These are phyloP conservation scores for Anisodus tanguticus DNA, from an alignment of 257 asterid species.

Conservation along the genomic window DNA sequence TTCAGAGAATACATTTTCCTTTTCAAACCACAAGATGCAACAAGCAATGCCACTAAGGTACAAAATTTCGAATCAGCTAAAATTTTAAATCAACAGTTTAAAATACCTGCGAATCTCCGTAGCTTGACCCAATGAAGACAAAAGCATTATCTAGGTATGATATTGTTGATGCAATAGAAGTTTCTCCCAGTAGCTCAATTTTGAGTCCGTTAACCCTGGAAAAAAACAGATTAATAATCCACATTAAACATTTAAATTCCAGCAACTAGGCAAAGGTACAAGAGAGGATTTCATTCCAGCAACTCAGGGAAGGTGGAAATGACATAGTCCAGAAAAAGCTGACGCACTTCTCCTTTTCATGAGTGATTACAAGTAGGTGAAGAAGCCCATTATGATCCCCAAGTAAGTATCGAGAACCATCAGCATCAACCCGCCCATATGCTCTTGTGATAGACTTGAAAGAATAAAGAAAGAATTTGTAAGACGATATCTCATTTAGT, in stretches of 20 bases:
- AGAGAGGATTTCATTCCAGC: constrained; percentile 14
- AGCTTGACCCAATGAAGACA: constrained; percentile 90
- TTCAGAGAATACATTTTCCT: not conserved
- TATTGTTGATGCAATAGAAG: constrained; percentile 86
- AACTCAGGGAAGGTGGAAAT: constrained; percentile 23
- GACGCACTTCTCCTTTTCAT: constrained; percentile 86
- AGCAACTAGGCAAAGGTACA: constrained; percentile 24
- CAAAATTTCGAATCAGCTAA: not conserved
- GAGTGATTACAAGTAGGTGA: constrained; percentile 84
- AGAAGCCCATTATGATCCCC: constrained; percentile 91
- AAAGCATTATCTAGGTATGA: constrained; percentile 90
- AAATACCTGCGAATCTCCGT: constrained; percentile 88
- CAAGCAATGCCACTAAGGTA: not conserved
- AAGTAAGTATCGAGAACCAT: constrained; percentile 86
- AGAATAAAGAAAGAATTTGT: constrained; percentile 35
- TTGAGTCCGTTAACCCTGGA: constrained; percentile 85
- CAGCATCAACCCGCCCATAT: constrained; percentile 91
- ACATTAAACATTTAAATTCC: constrained; percentile 19
- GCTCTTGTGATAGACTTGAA: constrained; percentile 76
- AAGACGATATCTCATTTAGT: constrained; percentile 12
- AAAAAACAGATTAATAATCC: constrained; percentile 29
- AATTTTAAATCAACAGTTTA: not conserved
- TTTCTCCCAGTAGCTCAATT: constrained; percentile 87
- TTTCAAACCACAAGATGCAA: constrained; percentile 7
- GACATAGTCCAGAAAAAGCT: constrained; percentile 29